Conservation (phyloP, 2,329 filamentous ascomycete genomes). For the Drechslera avenae region DNA sequence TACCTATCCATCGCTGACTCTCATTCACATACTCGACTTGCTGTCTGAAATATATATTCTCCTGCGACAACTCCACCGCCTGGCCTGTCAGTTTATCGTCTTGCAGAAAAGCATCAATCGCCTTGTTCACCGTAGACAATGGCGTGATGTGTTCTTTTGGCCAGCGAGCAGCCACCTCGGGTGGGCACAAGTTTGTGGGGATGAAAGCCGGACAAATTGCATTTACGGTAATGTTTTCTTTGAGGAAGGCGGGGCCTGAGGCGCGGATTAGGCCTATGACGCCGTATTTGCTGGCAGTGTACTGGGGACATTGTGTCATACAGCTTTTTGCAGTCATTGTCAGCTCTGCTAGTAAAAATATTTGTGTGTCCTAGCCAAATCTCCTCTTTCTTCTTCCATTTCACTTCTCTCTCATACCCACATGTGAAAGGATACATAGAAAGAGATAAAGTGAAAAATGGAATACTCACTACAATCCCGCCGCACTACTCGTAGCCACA, state of each 20-base stretch:
- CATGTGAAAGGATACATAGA: too few relatives aligned
- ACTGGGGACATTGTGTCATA: conserved; percentile 48
- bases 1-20: conserved; percentile 49
- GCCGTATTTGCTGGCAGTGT: conserved; percentile 52
- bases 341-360: neutral
- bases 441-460: neutral
- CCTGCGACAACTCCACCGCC: conserved; percentile 49
- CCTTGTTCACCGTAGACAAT: conserved; percentile 48
- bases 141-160: conserved; percentile 50
- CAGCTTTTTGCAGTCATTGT: neutral
- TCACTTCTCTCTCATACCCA: neutral
- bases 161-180: conserved; percentile 45
- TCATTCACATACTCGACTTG: conserved; percentile 48
- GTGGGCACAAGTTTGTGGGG: conserved; percentile 47
- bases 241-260: conserved; percentile 41
- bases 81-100: conserved; percentile 47
- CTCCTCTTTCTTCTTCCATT: neutral
- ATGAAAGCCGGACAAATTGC: conserved; percentile 51
- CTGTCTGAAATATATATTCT: conserved; percentile 50
- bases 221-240: conserved; percentile 48
- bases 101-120: conserved; percentile 46
- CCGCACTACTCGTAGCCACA: conserved; percentile 48
- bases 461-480: conserved; percentile 45
- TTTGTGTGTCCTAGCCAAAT: neutral
- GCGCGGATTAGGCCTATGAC: conserved; percentile 49